A percentile compares a stretch with the other conserved stretches of the same genome.
Conservation (phyloP, 2,329 filamentous ascomycete species). For the Botryotinia calthae region DNA sequence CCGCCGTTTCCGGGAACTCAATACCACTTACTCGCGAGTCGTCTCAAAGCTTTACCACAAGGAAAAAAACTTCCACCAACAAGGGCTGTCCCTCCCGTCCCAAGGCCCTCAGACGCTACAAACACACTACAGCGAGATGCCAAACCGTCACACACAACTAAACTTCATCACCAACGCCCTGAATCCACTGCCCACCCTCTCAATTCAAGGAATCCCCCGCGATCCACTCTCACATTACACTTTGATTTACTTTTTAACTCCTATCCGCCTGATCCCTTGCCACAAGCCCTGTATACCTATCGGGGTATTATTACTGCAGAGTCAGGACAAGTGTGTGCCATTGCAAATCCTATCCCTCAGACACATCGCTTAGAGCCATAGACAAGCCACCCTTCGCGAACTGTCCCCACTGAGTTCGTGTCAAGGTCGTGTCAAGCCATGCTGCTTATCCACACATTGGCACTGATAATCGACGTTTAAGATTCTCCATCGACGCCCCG, state of each 20-base stretch:
- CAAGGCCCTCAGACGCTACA: neutral
- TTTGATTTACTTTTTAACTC: slow-evolving; percentile 1
- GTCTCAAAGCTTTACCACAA: neutral
- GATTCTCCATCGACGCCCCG: slow-evolving; percentile 7
- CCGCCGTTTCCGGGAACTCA: neutral
- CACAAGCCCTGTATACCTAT: neutral
- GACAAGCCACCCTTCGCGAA: neutral
- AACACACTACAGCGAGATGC: neutral
- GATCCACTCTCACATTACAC: neutral
- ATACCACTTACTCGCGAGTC: neutral
- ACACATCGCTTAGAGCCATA: neutral
- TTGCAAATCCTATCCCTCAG: neutral
- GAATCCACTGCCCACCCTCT: slow-evolving; percentile 10
- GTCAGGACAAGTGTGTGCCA: neutral
- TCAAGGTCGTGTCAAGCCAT: slow-evolving; percentile 1
- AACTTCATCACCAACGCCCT: neutral
- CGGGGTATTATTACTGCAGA: neutral
- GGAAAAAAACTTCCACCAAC: neutral
- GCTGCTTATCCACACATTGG: neutral
- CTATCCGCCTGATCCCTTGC: neutral
- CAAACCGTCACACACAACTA: slow-evolving; percentile 3
- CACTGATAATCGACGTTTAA: slow-evolving; percentile 1
- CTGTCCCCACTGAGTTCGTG: neutral
- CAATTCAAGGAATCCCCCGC: neutral
- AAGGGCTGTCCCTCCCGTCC: neutral